Percentiles rank a stretch among this genome's conserved stretches.
These are phyloP conservation scores for Aspergillus conjunctus DNA, from an alignment of 495 filamentous ascomycete genomes.

Conservation along the genomic window DNA sequence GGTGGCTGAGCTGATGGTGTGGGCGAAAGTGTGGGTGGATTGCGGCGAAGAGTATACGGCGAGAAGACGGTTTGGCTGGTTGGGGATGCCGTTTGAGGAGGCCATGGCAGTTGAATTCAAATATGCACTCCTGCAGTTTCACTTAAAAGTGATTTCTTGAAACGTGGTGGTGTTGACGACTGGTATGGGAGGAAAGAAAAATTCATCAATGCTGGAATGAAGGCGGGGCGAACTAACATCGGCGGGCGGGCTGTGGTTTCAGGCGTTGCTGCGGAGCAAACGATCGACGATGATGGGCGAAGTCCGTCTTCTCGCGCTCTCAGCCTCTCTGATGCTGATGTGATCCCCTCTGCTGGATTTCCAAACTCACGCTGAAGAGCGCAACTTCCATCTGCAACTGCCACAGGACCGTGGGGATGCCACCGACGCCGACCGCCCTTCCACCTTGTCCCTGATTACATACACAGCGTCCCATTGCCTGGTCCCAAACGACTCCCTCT, in stretches of 20 bases:
- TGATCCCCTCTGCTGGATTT: constrained; percentile 16
- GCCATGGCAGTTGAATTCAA: constrained; percentile 3
- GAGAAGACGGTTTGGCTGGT: constrained; percentile 31
- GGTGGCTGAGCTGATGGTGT: constrained; percentile 45
- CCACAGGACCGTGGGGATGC: constrained; percentile 1
- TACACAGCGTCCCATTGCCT: constrained; percentile 6
- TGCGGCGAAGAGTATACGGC: constrained; percentile 62
- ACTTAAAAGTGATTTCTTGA: too few species aligned
- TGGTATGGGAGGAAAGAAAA: not conserved
- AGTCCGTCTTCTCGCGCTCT: constrained; percentile 5
- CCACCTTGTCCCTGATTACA: constrained; percentile 16
- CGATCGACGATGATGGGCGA: constrained; percentile 20
- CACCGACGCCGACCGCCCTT: not conserved
- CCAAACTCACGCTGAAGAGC: not conserved
- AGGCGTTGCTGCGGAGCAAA: constrained; percentile 15
- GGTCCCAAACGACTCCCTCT: not conserved
- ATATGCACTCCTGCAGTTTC: not conserved
- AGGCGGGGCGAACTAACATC: constrained; percentile 22
- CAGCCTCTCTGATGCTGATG: constrained; percentile 9
- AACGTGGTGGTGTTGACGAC: not conserved
- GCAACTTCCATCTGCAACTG: not conserved
- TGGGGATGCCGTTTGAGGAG: not conserved
- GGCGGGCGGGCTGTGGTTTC: constrained; percentile 18
- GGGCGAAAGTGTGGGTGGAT: constrained; percentile 44
- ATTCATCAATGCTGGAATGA: not conserved